Percentiles rank a stretch among this genome's conserved stretches.
These are phyloP conservation scores for Medicago arabica DNA, from an alignment of 306 rosid genomes.

Conservation along the genomic window DNA sequence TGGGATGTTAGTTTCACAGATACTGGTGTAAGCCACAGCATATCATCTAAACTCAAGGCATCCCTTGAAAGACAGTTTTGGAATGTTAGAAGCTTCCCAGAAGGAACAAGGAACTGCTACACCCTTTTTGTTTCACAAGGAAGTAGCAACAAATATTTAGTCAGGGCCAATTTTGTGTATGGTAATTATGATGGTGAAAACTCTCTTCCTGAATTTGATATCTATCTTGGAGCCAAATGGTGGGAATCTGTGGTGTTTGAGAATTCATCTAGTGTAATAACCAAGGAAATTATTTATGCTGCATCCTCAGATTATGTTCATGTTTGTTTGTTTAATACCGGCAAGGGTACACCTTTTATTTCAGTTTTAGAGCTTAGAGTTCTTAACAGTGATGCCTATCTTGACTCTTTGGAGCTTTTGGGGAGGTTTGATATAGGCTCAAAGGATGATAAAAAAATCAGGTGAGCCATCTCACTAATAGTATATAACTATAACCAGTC, in stretches of 20 bases:
- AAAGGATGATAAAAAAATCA: constrained; percentile 24
- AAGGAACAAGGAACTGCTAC: constrained; percentile 48
- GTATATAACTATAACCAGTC: too few relatives aligned
- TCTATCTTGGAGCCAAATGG: constrained; percentile 47
- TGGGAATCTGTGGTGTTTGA: constrained; percentile 45
- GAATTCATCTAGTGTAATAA: constrained; percentile 40
- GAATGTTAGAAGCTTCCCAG: constrained; percentile 54
- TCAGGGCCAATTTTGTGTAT: constrained; percentile 49
- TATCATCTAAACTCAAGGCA: constrained; percentile 36
- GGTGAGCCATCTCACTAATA: constrained; percentile 39
- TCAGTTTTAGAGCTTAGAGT: constrained; percentile 55
- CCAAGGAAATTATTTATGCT: constrained; percentile 48
- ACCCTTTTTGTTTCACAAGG: constrained; percentile 44
- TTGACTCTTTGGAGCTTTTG: constrained; percentile 38
- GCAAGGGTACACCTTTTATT: constrained; percentile 53
- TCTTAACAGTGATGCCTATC: constrained; percentile 47
- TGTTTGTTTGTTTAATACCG: constrained; percentile 47
- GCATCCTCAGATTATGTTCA: constrained; percentile 47
- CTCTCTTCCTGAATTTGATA: constrained; percentile 48
- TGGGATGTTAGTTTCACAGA: constrained; percentile 40
- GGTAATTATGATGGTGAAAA: constrained; percentile 49
- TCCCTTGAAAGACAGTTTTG: constrained; percentile 44
- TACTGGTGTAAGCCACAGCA: constrained; percentile 39
- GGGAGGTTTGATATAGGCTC: constrained; percentile 49
- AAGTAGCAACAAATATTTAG: constrained; percentile 40